phyloP scores from a whole-genome alignment of 2,329 filamentous ascomycete genomes.

The Helminthosporium solani region DNA sequence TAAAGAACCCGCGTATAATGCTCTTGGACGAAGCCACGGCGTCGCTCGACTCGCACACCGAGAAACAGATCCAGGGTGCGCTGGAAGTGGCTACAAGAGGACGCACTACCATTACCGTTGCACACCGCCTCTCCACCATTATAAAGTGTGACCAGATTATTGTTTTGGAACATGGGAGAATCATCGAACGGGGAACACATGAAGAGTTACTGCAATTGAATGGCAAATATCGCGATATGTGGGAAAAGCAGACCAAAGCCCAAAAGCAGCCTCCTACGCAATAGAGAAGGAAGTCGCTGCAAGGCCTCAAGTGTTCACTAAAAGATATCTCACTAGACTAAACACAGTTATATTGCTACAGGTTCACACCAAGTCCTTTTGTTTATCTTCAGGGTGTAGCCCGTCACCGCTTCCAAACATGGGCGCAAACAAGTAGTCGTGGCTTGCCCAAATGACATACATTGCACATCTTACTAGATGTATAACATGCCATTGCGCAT shows the following conservation, averaged over 20 bases:
- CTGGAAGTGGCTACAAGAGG: conserved; percentile 19
- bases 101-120: conserved; percentile 15
- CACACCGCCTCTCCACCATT: conserved; percentile 17
- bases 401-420: conserved; percentile 12
- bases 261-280: not conserved
- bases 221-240: conserved; percentile 16
- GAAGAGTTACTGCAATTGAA: conserved; percentile 6
- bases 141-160: conserved; percentile 13
- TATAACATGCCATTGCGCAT: not conserved
- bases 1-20: conserved; percentile 75
- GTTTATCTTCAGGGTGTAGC: not conserved
- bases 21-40: conserved; percentile 73
- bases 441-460: conserved; percentile 6
- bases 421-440: conserved; percentile 8
- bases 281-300: too few species aligned
- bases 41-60: conserved; percentile 55
- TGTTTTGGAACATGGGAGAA: conserved; percentile 15
- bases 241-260: conserved; percentile 16
- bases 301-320: too few species aligned
- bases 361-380: too few species aligned
- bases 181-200: conserved; percentile 17
- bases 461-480: conserved; percentile 3
- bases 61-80: conserved; percentile 56
- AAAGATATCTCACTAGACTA: too few species aligned
- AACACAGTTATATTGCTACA: too few species aligned